Conservation (phyloP, 805 yeast genomes). For the Hanseniaspora mollemarum region DNA sequence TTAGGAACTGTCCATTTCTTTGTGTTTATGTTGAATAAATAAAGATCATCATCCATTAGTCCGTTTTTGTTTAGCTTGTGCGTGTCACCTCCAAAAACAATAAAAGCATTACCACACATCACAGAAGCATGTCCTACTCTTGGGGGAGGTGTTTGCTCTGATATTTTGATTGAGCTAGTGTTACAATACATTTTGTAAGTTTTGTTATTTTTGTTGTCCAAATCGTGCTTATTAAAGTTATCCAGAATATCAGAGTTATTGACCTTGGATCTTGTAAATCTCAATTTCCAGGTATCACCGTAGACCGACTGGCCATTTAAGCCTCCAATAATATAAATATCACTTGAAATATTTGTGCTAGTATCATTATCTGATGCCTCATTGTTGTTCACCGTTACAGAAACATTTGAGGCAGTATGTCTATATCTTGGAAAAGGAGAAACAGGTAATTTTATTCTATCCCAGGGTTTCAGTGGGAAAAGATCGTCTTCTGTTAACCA, state of each 20-base stretch:
- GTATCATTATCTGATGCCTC: not conserved
- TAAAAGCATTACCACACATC: slow-evolving; percentile 86
- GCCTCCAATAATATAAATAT: slow-evolving; percentile 87
- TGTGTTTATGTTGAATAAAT: slow-evolving; percentile 70
- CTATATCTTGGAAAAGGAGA: slow-evolving; percentile 94
- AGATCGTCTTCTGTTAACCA: slow-evolving; percentile 15
- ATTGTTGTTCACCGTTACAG: slow-evolving; percentile 42
- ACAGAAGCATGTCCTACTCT: slow-evolving; percentile 93
- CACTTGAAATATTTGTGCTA: slow-evolving; percentile 29
- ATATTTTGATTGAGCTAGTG: slow-evolving; percentile 51
- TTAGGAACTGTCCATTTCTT: slow-evolving; percentile 70
- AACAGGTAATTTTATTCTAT: slow-evolving; percentile 45
- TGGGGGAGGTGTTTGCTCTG: slow-evolving; percentile 80
- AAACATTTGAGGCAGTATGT: slow-evolving; percentile 66
- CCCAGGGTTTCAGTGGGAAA: slow-evolving; percentile 45
- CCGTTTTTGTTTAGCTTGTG: slow-evolving; percentile 65
- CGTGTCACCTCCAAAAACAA: slow-evolving; percentile 94
- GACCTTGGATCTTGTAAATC: slow-evolving; percentile 20
- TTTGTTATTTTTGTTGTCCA: slow-evolving; percentile 27
- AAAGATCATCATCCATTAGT: slow-evolving; percentile 77
- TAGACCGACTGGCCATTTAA: slow-evolving; percentile 81
- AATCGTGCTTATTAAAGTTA: not conserved
- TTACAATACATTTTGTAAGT: slow-evolving; percentile 30
- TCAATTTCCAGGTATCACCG: slow-evolving; percentile 89
- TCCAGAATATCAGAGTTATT: slow-evolving; percentile 4